phyloP scores from a whole-genome alignment of 2,329 filamentous ascomycete genomes.

The Exophiala sp. region DNA sequence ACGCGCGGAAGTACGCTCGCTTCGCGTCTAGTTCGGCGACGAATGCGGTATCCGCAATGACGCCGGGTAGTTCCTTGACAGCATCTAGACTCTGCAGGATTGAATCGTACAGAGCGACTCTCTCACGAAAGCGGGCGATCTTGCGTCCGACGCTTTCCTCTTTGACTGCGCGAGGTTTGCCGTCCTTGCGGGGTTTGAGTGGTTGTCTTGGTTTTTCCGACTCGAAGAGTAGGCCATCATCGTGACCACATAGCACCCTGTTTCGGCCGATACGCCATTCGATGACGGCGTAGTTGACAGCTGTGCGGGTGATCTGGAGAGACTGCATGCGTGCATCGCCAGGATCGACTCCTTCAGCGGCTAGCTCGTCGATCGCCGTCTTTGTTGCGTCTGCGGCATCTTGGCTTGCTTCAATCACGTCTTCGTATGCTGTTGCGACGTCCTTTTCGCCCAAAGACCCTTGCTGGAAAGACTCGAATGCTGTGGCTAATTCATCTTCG shows the following conservation, averaged over 20 bases:
- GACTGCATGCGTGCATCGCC: constrained; percentile 86
- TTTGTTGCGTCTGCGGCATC: constrained; percentile 93
- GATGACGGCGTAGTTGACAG: constrained; percentile 89
- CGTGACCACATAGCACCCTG: constrained; percentile 75
- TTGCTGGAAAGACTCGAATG: constrained; percentile 14
- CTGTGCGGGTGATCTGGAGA: constrained; percentile 85
- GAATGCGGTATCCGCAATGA: constrained; percentile 76
- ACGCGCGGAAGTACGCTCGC: constrained; percentile 76
- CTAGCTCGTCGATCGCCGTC: constrained; percentile 85
- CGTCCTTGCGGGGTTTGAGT: constrained; percentile 52
- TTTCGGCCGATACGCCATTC: constrained; percentile 95
- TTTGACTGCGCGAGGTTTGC: constrained; percentile 46
- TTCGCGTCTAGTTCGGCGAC: constrained; percentile 75
- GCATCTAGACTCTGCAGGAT: constrained; percentile 87
- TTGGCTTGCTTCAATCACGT: constrained; percentile 83
- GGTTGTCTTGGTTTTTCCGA: constrained; percentile 45
- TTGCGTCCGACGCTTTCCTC: constrained; percentile 71
- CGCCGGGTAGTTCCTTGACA: constrained; percentile 82
- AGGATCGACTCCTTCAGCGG: constrained; percentile 76
- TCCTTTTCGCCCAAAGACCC: constrained; percentile 54
- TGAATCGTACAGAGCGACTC: constrained; percentile 84
- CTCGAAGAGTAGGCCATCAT: constrained; percentile 67
- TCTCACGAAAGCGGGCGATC: constrained; percentile 76
- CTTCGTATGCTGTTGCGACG: constrained; percentile 83
- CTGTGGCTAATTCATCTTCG: constrained; percentile 47